Evolutionary conservation across 768 basidiomycete species (phyloP).

Genomic region (Mycena polygramma): DNA sequence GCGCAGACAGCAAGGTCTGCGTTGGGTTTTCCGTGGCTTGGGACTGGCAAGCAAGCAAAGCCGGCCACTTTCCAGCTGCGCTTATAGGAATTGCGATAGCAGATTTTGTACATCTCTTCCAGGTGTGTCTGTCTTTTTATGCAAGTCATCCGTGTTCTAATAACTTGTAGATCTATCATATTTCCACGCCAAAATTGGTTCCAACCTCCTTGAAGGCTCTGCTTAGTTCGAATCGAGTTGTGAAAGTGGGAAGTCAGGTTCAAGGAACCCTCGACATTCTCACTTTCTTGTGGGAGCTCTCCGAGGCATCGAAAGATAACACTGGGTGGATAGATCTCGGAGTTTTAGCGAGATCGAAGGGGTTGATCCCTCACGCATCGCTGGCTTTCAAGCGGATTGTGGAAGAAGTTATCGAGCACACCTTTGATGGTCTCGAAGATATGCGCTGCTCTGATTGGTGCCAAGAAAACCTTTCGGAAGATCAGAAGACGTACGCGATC

Average conservation of each 20-base stretch:
- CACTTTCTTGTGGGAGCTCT: slow-evolving; percentile 1
- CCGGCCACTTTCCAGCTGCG: slow-evolving; percentile 4
- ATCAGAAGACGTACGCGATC: slow-evolving; percentile 1
- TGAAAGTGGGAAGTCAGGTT: slow-evolving; percentile 9
- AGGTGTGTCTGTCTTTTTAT: too few relatives aligned
- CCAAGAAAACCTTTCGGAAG: neutral
- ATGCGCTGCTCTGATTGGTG: slow-evolving; percentile 11
- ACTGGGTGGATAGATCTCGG: slow-evolving; percentile 10
- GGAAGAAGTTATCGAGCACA: neutral
- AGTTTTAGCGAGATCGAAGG: slow-evolving; percentile 5
- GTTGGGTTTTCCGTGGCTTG: slow-evolving; percentile 5
- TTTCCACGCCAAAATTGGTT: neutral
- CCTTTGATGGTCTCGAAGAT: neutral
- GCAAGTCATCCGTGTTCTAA: too few relatives aligned
- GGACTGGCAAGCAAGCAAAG: slow-evolving; percentile 8
- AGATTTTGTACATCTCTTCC: neutral
- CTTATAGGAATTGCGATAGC: neutral
- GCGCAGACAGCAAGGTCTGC: neutral
- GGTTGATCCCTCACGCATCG: neutral
- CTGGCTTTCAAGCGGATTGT: neutral
- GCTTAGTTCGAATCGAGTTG: neutral
- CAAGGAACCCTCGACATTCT: slow-evolving; percentile 6
- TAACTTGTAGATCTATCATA: slow-evolving; percentile 16
- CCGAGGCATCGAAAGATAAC: neutral
- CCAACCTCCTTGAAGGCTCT: neutral